Base-by-base conservation (phyloP, 2,329 filamentous ascomycete species). In the Fusarium cyanostomum region DNA sequence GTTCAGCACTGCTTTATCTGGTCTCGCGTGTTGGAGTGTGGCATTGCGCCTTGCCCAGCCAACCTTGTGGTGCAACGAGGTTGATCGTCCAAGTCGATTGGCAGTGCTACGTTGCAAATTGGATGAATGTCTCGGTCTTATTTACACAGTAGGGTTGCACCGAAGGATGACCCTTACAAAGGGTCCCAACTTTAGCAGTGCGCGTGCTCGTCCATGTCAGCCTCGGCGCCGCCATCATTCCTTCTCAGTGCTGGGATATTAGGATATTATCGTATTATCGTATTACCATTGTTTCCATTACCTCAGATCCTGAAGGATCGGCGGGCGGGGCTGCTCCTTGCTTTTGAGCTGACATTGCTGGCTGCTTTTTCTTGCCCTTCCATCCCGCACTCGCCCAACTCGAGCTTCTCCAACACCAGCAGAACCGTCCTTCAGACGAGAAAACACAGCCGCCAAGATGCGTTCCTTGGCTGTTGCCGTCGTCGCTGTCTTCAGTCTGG, bases 51-150 rank as follows among this genome's bases (percentile, higher is more conserved):
- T 21, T 21, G 21, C 6, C 21, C 6, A 6, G 21, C 21, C 21
- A 21, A 21, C 21, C 21, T 21, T 21, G 21, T 4, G 21, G 21
- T 21, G 21, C 21, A 4, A 21, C 21, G 6, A 21, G 21, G 21
- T 21, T 21, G 6, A 21, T 21, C 21, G 21, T 6, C 6, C 4
- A 21, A 21, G 21, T 21, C 21, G 33, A 35, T 35, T 35, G 34
- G n/a, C 21, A 15, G 37, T 60, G 61, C 50, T 64, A 64, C 61
- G 61, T 64, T 64, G 61, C 61, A 64, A 27, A 51, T 51, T 41
- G 33, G 33, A 12, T 27, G 30, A 46, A 15, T 31, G 30, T 35
- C n/a, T 31, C 28, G 28, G 46, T 31, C 8, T 43, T 27, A 37
- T 27, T 44, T 16, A 13, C 15, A 34, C 24, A 31, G 41, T 12